Conservation (phyloP, 345 rosid species). For the Lenwebbia sp. region DNA sequence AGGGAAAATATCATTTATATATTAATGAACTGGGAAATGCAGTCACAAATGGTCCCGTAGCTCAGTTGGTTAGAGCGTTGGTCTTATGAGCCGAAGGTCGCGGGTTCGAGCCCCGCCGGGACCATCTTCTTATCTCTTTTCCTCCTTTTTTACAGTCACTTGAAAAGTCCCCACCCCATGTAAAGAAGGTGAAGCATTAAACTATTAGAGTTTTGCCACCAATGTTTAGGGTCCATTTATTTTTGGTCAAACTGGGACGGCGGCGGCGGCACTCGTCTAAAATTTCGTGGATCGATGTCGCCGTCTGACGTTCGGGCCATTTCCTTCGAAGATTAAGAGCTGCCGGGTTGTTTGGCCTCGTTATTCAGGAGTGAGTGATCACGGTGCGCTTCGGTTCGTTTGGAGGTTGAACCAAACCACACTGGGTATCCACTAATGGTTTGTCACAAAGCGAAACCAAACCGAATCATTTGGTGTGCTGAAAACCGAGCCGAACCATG, state of each 20-base stretch:
- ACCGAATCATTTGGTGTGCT: neutral
- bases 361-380: neutral
- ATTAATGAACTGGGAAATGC: neutral
- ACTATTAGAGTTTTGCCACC: neutral
- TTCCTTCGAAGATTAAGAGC: neutral
- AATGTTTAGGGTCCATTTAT: neutral
- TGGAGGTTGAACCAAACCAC: neutral
- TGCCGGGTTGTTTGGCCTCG: neutral
- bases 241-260: neutral
- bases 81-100: conserved; percentile 99
- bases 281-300: neutral
- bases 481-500: neutral
- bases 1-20: accelerated
- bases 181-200: too few relatives aligned
- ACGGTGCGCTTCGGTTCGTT: neutral
- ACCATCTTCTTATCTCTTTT: conserved; percentile 7
- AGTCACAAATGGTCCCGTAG: conserved; percentile 60
- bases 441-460: neutral
- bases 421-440: neutral
- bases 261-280: neutral
- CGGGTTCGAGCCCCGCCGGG: conserved; percentile 96
- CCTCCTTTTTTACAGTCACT: neutral
- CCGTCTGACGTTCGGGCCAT: neutral
- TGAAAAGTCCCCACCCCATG: neutral
- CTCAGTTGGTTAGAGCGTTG: conserved; percentile 99